Evolutionary conservation across 257 asterid species (phyloP).

Genomic region (Ilex aquifolium): DNA sequence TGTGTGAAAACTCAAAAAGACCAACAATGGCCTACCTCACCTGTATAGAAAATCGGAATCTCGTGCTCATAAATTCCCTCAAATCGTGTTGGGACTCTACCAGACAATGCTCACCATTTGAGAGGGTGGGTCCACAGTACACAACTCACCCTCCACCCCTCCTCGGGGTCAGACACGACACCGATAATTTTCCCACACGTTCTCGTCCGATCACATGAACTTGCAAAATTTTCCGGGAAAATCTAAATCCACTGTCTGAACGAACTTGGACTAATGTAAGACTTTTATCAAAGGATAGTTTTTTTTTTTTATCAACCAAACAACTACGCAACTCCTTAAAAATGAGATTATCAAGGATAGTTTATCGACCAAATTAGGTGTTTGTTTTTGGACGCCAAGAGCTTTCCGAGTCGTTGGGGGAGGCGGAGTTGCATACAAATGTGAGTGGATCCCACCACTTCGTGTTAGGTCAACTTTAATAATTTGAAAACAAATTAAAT

Average conservation of each 20-base stretch:
- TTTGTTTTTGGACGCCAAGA: no score
- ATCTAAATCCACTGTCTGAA: neutral
- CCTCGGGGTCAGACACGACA: slow-evolving; percentile 12
- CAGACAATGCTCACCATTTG: slow-evolving; percentile 42
- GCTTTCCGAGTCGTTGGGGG: no score
- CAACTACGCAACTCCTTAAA: no score
- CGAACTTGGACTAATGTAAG: no score
- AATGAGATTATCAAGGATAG: no score
- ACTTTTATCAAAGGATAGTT: no score
- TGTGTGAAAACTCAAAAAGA: neutral
- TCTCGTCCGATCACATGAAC: neutral
- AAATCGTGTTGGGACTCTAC: slow-evolving; percentile 30
- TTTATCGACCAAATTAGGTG: no score
- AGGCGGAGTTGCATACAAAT: no score
- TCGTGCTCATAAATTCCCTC: slow-evolving; percentile 51
- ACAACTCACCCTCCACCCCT: slow-evolving; percentile 20
- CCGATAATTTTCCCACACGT: slow-evolving; percentile 7
- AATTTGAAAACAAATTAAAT: no score
- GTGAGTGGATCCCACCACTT: no score
- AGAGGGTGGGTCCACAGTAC: slow-evolving; percentile 27
- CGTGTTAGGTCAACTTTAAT: no score
- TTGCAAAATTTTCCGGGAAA: neutral
- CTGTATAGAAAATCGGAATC: slow-evolving; percentile 34
- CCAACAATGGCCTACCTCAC: slow-evolving; percentile 11
- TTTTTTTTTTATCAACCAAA: no score